Conservation (phyloP, 2,329 filamentous ascomycete genomes). For the Fusarium sp. region DNA sequence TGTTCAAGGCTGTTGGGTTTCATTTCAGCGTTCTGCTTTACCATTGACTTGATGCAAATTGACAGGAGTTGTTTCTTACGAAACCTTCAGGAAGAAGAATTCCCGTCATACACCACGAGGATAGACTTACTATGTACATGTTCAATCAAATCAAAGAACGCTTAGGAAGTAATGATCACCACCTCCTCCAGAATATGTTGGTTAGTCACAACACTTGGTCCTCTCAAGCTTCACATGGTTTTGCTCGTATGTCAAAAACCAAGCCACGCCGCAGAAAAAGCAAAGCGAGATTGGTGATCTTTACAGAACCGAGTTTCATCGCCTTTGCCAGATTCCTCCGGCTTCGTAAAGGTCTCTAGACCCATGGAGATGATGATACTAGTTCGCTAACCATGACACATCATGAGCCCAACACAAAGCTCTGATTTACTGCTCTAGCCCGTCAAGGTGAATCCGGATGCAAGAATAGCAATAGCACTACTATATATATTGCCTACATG, state of each 20-base stretch:
- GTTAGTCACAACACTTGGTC: neutral
- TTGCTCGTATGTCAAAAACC: slow-evolving; percentile 9
- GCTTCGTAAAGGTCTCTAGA: neutral
- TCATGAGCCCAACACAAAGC: neutral
- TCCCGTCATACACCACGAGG: neutral
- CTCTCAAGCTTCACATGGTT: slow-evolving; percentile 7
- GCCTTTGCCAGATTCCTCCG: neutral
- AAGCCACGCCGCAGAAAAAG: slow-evolving; percentile 28
- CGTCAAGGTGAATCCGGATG: neutral
- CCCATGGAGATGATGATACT: neutral
- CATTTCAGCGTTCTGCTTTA: neutral
- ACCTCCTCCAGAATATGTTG: neutral
- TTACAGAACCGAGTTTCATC: neutral
- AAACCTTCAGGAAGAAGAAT: neutral
- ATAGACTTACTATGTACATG: neutral
- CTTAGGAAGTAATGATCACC: neutral
- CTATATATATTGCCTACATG: neutral
- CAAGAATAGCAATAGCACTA: neutral
- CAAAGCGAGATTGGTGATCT: neutral
- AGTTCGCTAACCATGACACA: neutral
- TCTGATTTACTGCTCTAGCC: neutral
- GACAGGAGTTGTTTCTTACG: neutral
- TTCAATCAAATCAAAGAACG: neutral
- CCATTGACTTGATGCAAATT: neutral
- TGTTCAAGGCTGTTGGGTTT: neutral